phyloP scores from a whole-genome alignment of 2,329 filamentous ascomycete species.

The Trichoderma cornu-damae region DNA sequence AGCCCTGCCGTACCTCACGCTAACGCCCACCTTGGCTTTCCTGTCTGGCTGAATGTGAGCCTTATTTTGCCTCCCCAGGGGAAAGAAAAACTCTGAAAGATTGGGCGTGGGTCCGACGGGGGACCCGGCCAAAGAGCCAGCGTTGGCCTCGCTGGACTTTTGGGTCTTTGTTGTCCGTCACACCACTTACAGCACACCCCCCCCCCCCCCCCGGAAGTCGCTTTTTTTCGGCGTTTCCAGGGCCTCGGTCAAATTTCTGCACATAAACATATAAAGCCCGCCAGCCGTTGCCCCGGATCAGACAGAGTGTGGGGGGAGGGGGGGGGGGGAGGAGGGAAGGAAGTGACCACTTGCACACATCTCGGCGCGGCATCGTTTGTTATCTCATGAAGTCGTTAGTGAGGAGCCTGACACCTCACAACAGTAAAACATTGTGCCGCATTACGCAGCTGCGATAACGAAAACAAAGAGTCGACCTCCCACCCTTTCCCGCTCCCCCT shows the following conservation, averaged over 20 bases:
- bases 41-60: neutral
- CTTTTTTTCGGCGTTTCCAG: constrained; percentile 6
- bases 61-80: constrained; percentile 19
- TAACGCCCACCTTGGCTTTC: neutral
- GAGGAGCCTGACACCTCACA: constrained; percentile 27
- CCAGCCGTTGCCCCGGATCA: constrained; percentile 8
- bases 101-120: constrained; percentile 12
- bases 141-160: neutral
- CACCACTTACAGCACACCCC: constrained; percentile 13
- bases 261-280: constrained; percentile 2
- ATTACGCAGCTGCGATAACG: constrained; percentile 10
- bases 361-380: neutral
- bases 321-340: too few species aligned
- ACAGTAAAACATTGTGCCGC: constrained; percentile 11
- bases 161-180: constrained; percentile 15
- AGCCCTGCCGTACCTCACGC: constrained; percentile 12
- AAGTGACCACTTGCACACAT: constrained; percentile 4
- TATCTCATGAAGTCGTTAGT: constrained; percentile 40
- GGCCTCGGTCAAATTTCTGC: constrained; percentile 9
- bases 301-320: constrained; percentile 10
- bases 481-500: neutral
- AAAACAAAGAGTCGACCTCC: constrained; percentile 10
- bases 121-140: constrained; percentile 1
- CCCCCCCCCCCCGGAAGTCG: constrained; percentile 13
- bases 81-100: constrained; percentile 21